phyloP scores from a whole-genome alignment of 805 yeast genomes.

The Wickerhamiella kurtzmanii region DNA sequence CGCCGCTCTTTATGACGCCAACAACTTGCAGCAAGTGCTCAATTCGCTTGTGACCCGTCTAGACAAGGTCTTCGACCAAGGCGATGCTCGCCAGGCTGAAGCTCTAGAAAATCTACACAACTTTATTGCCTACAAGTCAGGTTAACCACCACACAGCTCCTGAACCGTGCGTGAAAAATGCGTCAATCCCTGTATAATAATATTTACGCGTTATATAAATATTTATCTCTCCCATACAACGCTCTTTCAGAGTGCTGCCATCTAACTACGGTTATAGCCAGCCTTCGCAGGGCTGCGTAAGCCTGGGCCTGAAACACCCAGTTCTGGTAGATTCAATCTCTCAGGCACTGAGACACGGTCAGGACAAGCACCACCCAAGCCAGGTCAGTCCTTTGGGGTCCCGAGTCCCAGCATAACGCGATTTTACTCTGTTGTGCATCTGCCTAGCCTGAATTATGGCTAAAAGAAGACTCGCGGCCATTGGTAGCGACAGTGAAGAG shows the following conservation, averaged over 20 bases:
- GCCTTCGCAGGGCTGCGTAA: no score
- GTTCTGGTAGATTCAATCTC: no score
- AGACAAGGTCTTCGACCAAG: slow-evolving; percentile 47
- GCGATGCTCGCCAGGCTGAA: slow-evolving; percentile 37
- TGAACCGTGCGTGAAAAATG: background rate
- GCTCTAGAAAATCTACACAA: slow-evolving; percentile 52
- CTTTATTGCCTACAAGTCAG: slow-evolving; percentile 59
- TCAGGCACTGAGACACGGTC: no score
- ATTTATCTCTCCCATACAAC: background rate
- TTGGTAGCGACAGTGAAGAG: slow-evolving; percentile 1
- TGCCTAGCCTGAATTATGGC: no score
- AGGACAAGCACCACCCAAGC: no score
- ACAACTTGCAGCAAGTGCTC: slow-evolving; percentile 34
- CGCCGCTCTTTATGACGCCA: slow-evolving; percentile 47
- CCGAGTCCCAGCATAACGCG: no score
- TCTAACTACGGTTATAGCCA: no score
- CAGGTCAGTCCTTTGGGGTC: no score
- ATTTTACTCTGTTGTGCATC: no score
- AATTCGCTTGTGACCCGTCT: slow-evolving; percentile 34
- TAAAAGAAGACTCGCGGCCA: background rate
- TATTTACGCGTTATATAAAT: background rate
- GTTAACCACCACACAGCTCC: background rate
- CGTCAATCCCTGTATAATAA: background rate
- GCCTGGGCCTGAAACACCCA: no score
- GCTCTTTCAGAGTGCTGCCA: no score